phyloP scores from a whole-genome alignment of 306 rosid genomes.

The Pueraria montana region DNA sequence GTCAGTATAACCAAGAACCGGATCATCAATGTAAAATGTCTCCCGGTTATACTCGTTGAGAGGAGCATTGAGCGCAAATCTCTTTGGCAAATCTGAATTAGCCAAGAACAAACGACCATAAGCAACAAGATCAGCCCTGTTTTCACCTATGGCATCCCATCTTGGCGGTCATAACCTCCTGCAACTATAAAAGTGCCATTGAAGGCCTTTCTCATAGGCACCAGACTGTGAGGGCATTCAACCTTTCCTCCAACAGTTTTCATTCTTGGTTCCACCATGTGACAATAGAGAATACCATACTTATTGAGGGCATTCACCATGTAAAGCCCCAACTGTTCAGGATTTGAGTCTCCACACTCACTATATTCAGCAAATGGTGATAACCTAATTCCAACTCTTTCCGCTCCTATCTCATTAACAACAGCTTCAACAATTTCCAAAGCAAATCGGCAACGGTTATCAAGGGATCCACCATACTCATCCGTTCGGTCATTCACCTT shows the following conservation, averaged over 20 bases:
- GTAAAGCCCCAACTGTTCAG: constrained; percentile 58
- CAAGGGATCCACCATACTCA: constrained; percentile 78
- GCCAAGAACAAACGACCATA: constrained; percentile 64
- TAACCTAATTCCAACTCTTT: constrained; percentile 70
- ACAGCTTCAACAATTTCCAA: constrained; percentile 69
- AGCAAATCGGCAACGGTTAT: constrained; percentile 70
- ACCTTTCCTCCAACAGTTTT: neutral
- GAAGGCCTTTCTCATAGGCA: constrained; percentile 72
- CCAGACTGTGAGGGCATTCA: constrained; percentile 51
- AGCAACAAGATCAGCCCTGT: constrained; percentile 58
- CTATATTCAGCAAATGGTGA: constrained; percentile 66
- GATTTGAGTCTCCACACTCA: constrained; percentile 69
- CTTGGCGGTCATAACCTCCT: constrained; percentile 64
- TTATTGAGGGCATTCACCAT: constrained; percentile 62
- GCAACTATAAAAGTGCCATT: constrained; percentile 66
- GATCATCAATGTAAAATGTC: constrained; percentile 65
- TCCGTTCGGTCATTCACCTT: constrained; percentile 69
- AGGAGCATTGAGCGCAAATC: constrained; percentile 68
- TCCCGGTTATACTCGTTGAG: constrained; percentile 64
- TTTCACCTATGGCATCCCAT: constrained; percentile 65
- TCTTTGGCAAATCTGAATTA: constrained; percentile 77
- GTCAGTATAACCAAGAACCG: constrained; percentile 69
- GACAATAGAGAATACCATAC: constrained; percentile 63
- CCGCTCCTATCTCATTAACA: constrained; percentile 64
- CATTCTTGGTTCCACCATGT: constrained; percentile 81